Evolutionary conservation across 2,329 filamentous ascomycete species (phyloP).

Genomic region (Neopestalotiopsis rosae): DNA sequence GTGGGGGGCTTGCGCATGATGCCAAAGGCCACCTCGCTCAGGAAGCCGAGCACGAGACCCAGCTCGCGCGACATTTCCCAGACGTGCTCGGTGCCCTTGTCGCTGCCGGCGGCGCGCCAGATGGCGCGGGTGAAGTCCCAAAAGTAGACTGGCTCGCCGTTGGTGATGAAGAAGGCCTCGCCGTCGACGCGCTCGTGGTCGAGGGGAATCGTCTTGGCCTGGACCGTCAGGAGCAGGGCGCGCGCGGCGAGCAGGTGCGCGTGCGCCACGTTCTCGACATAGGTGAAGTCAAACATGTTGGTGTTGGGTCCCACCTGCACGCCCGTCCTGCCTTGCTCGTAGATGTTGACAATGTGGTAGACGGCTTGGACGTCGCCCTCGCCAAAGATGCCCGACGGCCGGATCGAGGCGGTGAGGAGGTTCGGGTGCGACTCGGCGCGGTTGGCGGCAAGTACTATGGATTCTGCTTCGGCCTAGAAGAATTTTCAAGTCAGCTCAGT

Average conservation of each 20-base stretch:
- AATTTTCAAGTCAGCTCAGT: not conserved
- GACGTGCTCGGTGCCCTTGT: constrained; percentile 57
- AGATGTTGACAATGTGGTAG: constrained; percentile 75
- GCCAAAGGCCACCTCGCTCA: constrained; percentile 58
- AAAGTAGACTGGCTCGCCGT: constrained; percentile 87
- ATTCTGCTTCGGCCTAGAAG: constrained; percentile 74
- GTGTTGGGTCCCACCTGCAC: constrained; percentile 79
- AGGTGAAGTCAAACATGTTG: constrained; percentile 70
- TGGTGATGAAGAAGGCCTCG: constrained; percentile 89
- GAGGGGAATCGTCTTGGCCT: constrained; percentile 64
- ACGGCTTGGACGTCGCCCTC: constrained; percentile 83
- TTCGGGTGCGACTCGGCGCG: constrained; percentile 55
- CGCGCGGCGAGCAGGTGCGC: constrained; percentile 82
- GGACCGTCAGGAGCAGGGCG: constrained; percentile 69
- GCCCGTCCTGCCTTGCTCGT: constrained; percentile 69
- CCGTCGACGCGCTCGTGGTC: constrained; percentile 80
- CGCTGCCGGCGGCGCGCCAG: constrained; percentile 68
- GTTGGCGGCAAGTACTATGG: constrained; percentile 79
- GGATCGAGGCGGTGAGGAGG: constrained; percentile 80
- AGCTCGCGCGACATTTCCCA: constrained; percentile 59
- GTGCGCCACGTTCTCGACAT: constrained; percentile 70
- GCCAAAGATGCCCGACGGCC: constrained; percentile 89
- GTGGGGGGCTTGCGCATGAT: constrained; percentile 59
- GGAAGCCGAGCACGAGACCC: constrained; percentile 56
- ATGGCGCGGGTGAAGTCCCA: constrained; percentile 86